Conservation (phyloP, 345 rosid species). For the Mallotus nudiflorus region DNA sequence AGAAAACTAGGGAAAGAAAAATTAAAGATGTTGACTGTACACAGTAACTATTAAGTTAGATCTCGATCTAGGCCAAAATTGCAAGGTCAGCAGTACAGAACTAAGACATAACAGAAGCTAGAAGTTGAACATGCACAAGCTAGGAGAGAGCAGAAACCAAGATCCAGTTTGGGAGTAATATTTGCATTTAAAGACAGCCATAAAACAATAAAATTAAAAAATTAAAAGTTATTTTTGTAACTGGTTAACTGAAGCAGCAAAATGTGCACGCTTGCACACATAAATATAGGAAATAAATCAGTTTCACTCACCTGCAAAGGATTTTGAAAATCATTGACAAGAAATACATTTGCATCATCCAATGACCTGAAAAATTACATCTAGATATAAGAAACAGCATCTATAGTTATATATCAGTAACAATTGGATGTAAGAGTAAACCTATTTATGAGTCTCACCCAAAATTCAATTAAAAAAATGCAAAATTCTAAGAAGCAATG, state of each 20-base stretch:
- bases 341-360: constrained; percentile 88
- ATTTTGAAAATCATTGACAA: constrained; percentile 83
- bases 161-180: constrained; percentile 1
- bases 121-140: neutral
- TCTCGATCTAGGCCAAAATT: neutral
- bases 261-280: neutral
- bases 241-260: too few relatives aligned
- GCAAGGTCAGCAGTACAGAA: neutral
- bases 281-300: constrained; percentile 4
- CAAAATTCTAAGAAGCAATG: neutral
- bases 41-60: neutral
- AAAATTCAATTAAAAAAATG: neutral
- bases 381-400: constrained; percentile 20
- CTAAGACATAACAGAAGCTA: neutral
- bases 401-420: neutral
- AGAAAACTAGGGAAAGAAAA: neutral
- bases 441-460: neutral
- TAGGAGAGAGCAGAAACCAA: neutral
- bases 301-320: constrained; percentile 71
- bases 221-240: too few relatives aligned
- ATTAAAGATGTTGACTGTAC: neutral
- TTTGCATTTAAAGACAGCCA: constrained; percentile 6
- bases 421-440: constrained; percentile 12
- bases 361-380: constrained; percentile 59
- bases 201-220: neutral